These are phyloP conservation scores for Suillus hirtellus DNA, from an alignment of 768 basidiomycete species.

Conservation along the genomic window DNA sequence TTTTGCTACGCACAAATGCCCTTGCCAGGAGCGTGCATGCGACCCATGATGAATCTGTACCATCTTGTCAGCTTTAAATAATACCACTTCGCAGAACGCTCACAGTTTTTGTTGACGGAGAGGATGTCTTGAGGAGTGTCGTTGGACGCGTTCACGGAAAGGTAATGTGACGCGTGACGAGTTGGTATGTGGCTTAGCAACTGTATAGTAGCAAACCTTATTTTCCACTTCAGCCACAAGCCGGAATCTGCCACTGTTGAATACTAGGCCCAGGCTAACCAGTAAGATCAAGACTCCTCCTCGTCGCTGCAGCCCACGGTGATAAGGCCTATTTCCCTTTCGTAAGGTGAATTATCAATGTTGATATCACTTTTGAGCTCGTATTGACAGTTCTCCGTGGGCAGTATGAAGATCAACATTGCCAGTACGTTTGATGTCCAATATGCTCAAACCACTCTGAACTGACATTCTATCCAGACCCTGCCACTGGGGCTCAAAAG, in stretches of 20 bases:
- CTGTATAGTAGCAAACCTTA: slow-evolving; percentile 69
- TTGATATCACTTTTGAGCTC: slow-evolving; percentile 1
- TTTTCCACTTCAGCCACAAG: slow-evolving; percentile 36
- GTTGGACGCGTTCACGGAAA: slow-evolving; percentile 28
- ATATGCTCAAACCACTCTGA: slow-evolving; percentile 11
- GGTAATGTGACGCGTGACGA: slow-evolving; percentile 31
- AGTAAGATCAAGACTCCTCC: slow-evolving; percentile 34
- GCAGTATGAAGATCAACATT: slow-evolving; percentile 95
- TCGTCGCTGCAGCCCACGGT: slow-evolving; percentile 45
- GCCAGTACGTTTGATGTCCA: slow-evolving; percentile 65
- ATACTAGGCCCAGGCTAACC: slow-evolving; percentile 27
- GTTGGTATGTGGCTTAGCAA: slow-evolving; percentile 41
- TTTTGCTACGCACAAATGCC: slow-evolving; percentile 83
- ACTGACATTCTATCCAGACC: slow-evolving; percentile 53
- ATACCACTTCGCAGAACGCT: slow-evolving; percentile 24
- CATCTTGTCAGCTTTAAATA: slow-evolving; percentile 18
- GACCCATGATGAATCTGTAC: slow-evolving; percentile 72
- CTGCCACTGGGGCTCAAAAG: slow-evolving; percentile 97
- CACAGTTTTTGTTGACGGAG: slow-evolving; percentile 35
- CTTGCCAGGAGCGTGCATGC: slow-evolving; percentile 99
- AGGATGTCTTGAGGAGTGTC: slow-evolving; percentile 46
- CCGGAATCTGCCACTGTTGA: slow-evolving; percentile 34
- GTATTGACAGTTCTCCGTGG: slow-evolving; percentile 1
- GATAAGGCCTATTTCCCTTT: slow-evolving; percentile 36
- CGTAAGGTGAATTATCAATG: slow-evolving; percentile 26